Percentiles rank a stretch among this genome's conserved stretches.
phyloP scores from a whole-genome alignment of 352 stramenopile species.

The Globisporangium heterothallicum region DNA sequence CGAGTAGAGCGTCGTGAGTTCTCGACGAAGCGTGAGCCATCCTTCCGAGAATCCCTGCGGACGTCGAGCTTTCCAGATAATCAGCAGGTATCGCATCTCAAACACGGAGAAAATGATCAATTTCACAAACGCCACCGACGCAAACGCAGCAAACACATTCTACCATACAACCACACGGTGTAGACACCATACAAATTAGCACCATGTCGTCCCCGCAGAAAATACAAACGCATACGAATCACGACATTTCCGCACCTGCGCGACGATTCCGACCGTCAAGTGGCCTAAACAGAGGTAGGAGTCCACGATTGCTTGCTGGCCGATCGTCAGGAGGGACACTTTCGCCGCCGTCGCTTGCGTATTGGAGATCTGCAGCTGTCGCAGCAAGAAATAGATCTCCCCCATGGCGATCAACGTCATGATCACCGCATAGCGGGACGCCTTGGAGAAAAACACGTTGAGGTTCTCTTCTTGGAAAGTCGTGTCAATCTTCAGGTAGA shows the following conservation, averaged over 20 bases:
- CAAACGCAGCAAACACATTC: slow-evolving; percentile 95
- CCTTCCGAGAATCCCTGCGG: slow-evolving; percentile 81
- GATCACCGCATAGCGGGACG: slow-evolving; percentile 69
- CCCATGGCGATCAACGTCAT: slow-evolving; percentile 84
- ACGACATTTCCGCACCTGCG: slow-evolving; percentile 25
- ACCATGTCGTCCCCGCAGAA: neutral
- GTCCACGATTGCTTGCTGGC: slow-evolving; percentile 87
- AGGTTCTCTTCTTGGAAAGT: slow-evolving; percentile 82
- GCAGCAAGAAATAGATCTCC: slow-evolving; percentile 84
- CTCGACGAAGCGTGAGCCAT: slow-evolving; percentile 84
- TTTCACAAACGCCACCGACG: slow-evolving; percentile 96
- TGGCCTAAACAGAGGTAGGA: slow-evolving; percentile 94
- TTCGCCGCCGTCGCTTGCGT: slow-evolving; percentile 82
- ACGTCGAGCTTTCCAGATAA: slow-evolving; percentile 94
- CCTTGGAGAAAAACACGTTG: slow-evolving; percentile 78
- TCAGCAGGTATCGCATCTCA: slow-evolving; percentile 97
- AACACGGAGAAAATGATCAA: slow-evolving; percentile 98
- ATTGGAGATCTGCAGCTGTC: slow-evolving; percentile 78
- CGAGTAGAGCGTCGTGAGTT: slow-evolving; percentile 93
- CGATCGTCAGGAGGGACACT: slow-evolving; percentile 79
- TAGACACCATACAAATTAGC: slow-evolving; percentile 1
- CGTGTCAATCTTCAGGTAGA: slow-evolving; percentile 72
- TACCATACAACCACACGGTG: too few relatives aligned
- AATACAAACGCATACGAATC: slow-evolving; percentile 1
- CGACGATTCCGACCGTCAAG: slow-evolving; percentile 92